phyloP scores from a whole-genome alignment of 2,329 filamentous ascomycete genomes.

The Pseudogymnoascus sp. region DNA sequence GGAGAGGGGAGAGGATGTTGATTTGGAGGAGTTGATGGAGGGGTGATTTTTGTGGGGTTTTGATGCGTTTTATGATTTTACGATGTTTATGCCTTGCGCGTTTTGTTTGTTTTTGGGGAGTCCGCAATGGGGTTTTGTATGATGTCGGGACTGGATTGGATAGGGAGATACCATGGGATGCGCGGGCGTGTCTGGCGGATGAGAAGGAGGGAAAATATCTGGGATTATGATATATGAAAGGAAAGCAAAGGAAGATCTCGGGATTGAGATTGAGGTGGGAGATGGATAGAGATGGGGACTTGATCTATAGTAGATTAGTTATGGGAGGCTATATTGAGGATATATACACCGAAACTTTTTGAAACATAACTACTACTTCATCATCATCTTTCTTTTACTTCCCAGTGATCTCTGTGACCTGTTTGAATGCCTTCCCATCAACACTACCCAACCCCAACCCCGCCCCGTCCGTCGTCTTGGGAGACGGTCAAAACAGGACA shows the following conservation, averaged over 20 bases:
- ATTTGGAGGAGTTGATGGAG: conserved; percentile 53
- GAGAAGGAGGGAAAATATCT: background rate
- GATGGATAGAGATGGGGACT: background rate
- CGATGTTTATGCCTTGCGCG: background rate
- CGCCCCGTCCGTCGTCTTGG: too few relatives aligned
- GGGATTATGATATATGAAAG: too few relatives aligned
- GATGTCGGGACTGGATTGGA: background rate
- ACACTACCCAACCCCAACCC: too few relatives aligned
- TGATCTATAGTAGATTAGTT: background rate
- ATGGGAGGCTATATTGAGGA: background rate
- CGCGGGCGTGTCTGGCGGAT: background rate
- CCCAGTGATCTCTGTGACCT: too few relatives aligned
- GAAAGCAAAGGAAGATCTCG: background rate
- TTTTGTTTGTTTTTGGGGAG: background rate
- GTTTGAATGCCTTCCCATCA: too few relatives aligned
- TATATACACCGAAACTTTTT: background rate
- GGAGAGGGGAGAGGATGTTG: conserved; percentile 71
- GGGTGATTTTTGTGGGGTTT: conserved; percentile 16
- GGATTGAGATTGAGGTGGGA: background rate
- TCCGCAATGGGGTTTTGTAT: background rate
- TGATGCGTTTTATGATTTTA: background rate
- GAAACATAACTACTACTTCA: background rate
- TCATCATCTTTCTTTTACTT: too few relatives aligned
- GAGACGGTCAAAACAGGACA: too few relatives aligned
- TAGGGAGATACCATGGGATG: background rate